Conservation (phyloP, 495 filamentous ascomycete genomes). For the Neurospora cerealis region DNA sequence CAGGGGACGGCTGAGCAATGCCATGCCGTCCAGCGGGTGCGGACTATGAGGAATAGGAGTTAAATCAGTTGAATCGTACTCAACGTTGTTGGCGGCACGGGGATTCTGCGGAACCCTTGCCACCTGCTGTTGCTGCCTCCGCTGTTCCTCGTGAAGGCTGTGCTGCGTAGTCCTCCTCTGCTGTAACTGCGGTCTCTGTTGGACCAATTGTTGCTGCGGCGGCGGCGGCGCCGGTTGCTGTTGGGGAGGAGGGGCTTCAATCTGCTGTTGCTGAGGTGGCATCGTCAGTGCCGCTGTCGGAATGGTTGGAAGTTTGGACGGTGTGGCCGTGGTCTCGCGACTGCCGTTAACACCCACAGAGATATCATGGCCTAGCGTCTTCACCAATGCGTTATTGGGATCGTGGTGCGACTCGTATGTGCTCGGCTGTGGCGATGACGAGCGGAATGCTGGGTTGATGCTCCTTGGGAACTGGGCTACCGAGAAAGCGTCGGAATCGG, state of each 20-base stretch:
- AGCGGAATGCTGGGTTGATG: slow-evolving; percentile 91
- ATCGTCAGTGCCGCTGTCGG: slow-evolving; percentile 3
- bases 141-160: neutral
- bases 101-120: neutral
- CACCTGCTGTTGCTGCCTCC: slow-evolving; percentile 8
- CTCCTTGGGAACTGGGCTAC: slow-evolving; percentile 91
- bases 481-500: slow-evolving; percentile 73
- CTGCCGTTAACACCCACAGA: slow-evolving; percentile 12
- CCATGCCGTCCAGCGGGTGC: slow-evolving; percentile 96
- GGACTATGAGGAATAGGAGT: slow-evolving; percentile 77
- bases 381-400: slow-evolving; percentile 57
- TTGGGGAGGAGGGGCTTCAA: neutral
- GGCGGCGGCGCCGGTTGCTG: slow-evolving; percentile 3
- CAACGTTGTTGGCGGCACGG: slow-evolving; percentile 11
- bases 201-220: slow-evolving; percentile 7
- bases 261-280: neutral
- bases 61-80: slow-evolving; percentile 52
- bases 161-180: neutral
- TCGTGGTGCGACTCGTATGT: slow-evolving; percentile 86
- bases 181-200: slow-evolving; percentile 4
- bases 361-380: slow-evolving; percentile 45
- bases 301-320: slow-evolving; percentile 34
- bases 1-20: slow-evolving; percentile 88
- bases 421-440: slow-evolving; percentile 72
- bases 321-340: slow-evolving; percentile 44